Evolutionary conservation across 2,329 filamentous ascomycete species (phyloP).

Genomic region (Ambrosiella cleistominuta): DNA sequence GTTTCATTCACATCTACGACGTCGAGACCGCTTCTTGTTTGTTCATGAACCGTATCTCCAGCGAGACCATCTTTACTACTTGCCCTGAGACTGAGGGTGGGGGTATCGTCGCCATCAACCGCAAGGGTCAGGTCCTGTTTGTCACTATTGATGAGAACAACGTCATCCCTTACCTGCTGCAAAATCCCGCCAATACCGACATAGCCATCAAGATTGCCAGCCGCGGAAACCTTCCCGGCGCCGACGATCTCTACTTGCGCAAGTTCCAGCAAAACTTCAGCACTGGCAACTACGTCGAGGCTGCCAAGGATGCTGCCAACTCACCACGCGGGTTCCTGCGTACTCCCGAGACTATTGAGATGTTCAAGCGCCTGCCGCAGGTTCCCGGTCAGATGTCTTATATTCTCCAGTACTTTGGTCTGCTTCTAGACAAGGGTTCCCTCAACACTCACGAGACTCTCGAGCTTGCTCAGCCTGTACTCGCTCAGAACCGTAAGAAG

Average conservation of each 20-base stretch:
- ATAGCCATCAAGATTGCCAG: slow-evolving; percentile 94
- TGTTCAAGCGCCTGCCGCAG: slow-evolving; percentile 73
- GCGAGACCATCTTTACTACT: slow-evolving; percentile 96
- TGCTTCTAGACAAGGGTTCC: slow-evolving; percentile 85
- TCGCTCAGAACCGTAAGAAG: slow-evolving; percentile 87
- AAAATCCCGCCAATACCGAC: slow-evolving; percentile 85
- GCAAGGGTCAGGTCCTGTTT: slow-evolving; percentile 89
- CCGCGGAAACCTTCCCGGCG: slow-evolving; percentile 79
- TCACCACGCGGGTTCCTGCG: slow-evolving; percentile 91
- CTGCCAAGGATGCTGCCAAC: slow-evolving; percentile 90
- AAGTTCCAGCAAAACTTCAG: slow-evolving; percentile 81
- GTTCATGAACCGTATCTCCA: slow-evolving; percentile 99
- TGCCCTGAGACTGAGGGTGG: slow-evolving; percentile 66
- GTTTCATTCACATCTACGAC: slow-evolving; percentile 97
- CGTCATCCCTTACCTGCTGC: slow-evolving; percentile 83
- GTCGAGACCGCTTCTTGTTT: slow-evolving; percentile 89
- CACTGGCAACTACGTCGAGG: slow-evolving; percentile 65
- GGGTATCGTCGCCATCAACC: slow-evolving; percentile 87
- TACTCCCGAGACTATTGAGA: slow-evolving; percentile 86
- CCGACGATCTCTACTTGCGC: slow-evolving; percentile 79
- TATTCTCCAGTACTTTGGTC: slow-evolving; percentile 93
- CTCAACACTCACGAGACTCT: slow-evolving; percentile 88
- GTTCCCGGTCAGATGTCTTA: slow-evolving; percentile 76
- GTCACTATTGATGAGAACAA: slow-evolving; percentile 85
- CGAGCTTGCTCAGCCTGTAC: slow-evolving; percentile 79